Conservation (phyloP, 768 basidiomycete species). For the Naematelia encephala region DNA sequence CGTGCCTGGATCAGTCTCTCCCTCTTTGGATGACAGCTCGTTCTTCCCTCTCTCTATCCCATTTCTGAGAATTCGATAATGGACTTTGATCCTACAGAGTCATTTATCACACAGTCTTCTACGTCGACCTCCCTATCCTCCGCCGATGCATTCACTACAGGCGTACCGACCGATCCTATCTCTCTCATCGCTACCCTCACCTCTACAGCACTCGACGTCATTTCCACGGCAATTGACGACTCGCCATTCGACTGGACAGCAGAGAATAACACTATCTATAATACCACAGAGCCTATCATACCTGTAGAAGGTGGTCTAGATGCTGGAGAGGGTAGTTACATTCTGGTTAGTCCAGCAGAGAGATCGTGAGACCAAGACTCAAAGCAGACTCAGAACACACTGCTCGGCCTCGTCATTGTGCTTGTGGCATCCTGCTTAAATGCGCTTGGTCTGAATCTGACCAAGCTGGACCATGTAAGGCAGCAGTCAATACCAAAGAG, state of each 20-base stretch:
- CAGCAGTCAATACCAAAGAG: slow-evolving; percentile 62
- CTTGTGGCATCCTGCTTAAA: slow-evolving; percentile 63
- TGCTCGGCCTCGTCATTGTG: slow-evolving; percentile 69
- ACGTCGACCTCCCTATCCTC: not conserved
- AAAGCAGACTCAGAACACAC: slow-evolving; percentile 25
- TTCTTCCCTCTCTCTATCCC: not conserved
- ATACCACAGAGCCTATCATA: slow-evolving; percentile 6
- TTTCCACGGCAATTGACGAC: slow-evolving; percentile 15
- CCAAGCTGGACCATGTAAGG: slow-evolving; percentile 85
- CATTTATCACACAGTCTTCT: not conserved
- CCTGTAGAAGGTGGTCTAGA: not conserved
- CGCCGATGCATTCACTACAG: not conserved
- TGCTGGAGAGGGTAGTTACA: slow-evolving; percentile 26
- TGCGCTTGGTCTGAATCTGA: slow-evolving; percentile 75
- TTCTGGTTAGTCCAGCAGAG: slow-evolving; percentile 16
- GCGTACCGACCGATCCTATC: not conserved
- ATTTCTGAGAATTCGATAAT: not conserved
- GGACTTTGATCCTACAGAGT: not conserved
- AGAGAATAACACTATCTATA: slow-evolving; percentile 10
- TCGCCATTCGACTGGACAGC: slow-evolving; percentile 13
- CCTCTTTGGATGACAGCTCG: not conserved
- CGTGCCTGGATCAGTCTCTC: not conserved
- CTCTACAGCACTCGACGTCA: slow-evolving; percentile 15
- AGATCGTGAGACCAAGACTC: not conserved
- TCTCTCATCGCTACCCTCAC: slow-evolving; percentile 13